phyloP scores from a whole-genome alignment of 768 basidiomycete species.

The Agaricus blazei region DNA sequence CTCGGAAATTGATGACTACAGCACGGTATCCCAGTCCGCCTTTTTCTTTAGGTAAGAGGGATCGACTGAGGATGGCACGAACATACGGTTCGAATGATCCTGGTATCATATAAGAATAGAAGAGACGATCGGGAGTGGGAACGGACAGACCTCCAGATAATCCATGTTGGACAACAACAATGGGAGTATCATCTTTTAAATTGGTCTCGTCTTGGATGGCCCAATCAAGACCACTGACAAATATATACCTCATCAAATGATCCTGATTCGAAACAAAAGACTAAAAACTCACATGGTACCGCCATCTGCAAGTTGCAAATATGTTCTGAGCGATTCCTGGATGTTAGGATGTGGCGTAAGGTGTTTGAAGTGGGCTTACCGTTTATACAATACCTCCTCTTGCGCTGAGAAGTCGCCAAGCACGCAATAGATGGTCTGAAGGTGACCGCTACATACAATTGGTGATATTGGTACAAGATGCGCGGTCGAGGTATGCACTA shows the following conservation, averaged over 20 bases:
- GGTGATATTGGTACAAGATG: neutral
- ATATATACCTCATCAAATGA: constrained; percentile 2
- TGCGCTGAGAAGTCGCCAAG: constrained; percentile 54
- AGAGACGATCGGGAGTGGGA: neutral
- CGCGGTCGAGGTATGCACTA: neutral
- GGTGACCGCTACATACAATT: constrained; percentile 42
- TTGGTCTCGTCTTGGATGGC: constrained; percentile 37
- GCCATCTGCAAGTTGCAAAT: constrained; percentile 50
- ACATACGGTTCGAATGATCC: constrained; percentile 92
- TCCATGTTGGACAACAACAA: constrained; percentile 57
- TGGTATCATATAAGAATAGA: constrained; percentile 20
- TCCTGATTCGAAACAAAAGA: neutral
- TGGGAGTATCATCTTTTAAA: constrained; percentile 38
- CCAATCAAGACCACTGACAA: constrained; percentile 59
- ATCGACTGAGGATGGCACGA: constrained; percentile 71
- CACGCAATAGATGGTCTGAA: constrained; percentile 59
- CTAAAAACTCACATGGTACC: constrained; percentile 52
- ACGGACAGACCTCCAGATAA: constrained; percentile 39
- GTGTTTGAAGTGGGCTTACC: constrained; percentile 27
- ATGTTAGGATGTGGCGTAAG: neutral
- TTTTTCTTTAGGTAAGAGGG: constrained; percentile 60
- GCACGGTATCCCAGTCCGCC: constrained; percentile 92
- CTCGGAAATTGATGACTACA: constrained; percentile 89
- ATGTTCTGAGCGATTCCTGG: constrained; percentile 27
- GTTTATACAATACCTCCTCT: constrained; percentile 51